Base-by-base conservation (phyloP, 2,329 filamentous ascomycete genomes). In the Fusarium longipes region DNA sequence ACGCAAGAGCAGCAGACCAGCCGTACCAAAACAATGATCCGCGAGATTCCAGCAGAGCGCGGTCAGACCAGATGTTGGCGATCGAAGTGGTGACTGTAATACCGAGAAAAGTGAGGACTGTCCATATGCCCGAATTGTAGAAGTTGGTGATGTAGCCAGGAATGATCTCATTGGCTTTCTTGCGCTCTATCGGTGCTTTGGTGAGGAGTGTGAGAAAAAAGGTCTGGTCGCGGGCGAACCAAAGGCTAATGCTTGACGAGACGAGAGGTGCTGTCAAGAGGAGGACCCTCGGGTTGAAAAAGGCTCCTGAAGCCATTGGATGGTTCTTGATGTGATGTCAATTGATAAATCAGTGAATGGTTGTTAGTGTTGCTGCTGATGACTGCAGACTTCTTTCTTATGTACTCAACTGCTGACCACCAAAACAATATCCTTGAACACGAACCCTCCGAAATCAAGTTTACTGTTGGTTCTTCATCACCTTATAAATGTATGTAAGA, bases 161-260 rank as follows among this genome's bases (percentile, higher is more conserved):
- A 6, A 83, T 74, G 15, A 82, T 63, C 15, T 71, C 62, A 66
- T 81, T 77, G 66, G 75, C 73, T 25, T 72, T 69, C 27, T 71
- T 52, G 36, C 75, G 70, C 22, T 67, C 57, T 20, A 77, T 67
- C 29, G 73, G 64, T 14, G 73, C 64, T 9, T 65, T 70, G 5
- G 79, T 75, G 59, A 83, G 70, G 67, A 75, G 68, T 47, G 71
- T 65, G 38, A 83, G 77, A 72, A 83, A 83, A 49, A 78, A 67
- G 62, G 79, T 76, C 63, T 83, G 81, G 72, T 83, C 81, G 38
- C 75, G 74, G 15, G 82, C 80, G 74, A 77, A 83, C 67, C 80
- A 77, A 49, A 85, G 76, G 1, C 82, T 79, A 67, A 78, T 78
- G 3, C 82, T 83, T 5, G 82, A 81, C n/a, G 81, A 81, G 65